Conservation (phyloP, 129 eudicot species). For the Escallonia rubra region DNA sequence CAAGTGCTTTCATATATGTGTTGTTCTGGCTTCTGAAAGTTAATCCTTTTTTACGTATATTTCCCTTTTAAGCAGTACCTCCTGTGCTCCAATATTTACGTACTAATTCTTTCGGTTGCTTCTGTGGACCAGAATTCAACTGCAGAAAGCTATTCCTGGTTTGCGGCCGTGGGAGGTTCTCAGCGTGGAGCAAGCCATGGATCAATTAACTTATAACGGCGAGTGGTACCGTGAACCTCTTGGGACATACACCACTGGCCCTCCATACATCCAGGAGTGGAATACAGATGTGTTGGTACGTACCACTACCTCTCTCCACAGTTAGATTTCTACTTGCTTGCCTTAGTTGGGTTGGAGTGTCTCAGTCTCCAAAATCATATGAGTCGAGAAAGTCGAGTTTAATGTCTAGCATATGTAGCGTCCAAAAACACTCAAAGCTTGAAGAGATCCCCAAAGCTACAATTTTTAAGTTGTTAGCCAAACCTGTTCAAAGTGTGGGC, state of each 20-base stretch:
- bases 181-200: constrained; percentile 96
- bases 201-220: constrained; percentile 67
- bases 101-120: background rate
- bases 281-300: constrained; percentile 50
- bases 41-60: no score
- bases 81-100: background rate
- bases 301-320: background rate
- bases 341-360: no score
- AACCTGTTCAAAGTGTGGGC: no score
- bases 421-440: no score
- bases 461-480: no score
- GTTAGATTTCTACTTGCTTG: background rate
- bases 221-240: constrained; percentile 90
- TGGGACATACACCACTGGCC: constrained; percentile 72
- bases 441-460: no score
- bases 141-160: constrained; percentile 73
- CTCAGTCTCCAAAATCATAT: no score
- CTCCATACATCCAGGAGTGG: constrained; percentile 60
- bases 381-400: no score
- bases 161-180: constrained; percentile 98
- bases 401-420: no score
- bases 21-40: no score
- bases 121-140: constrained; percentile 42
- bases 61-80: background rate
- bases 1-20: background rate